These are phyloP conservation scores for Capsaspora owczarzaki DNA, from an alignment of 78 protist genomes.

Conservation along the genomic window DNA sequence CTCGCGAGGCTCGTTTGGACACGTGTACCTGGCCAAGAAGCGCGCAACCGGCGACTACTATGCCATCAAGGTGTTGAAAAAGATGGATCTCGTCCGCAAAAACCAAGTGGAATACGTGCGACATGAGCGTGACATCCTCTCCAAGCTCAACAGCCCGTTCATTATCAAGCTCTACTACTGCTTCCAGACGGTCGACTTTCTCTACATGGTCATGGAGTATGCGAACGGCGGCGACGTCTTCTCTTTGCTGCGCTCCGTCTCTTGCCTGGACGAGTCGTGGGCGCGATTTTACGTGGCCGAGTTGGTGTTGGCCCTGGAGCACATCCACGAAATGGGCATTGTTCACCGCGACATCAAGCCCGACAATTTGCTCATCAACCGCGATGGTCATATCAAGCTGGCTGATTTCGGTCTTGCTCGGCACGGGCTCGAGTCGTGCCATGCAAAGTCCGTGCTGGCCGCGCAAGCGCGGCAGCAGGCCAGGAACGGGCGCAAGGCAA, in stretches of 20 bases:
- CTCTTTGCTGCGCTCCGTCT: background rate
- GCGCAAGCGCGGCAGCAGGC: background rate
- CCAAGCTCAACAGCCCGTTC: slow-evolving; percentile 21
- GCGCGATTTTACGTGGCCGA: slow-evolving; percentile 50
- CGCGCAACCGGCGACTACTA: slow-evolving; percentile 64
- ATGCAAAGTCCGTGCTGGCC: background rate
- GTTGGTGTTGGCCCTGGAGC: slow-evolving; percentile 48
- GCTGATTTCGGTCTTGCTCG: slow-evolving; percentile 55
- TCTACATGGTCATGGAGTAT: slow-evolving; percentile 41
- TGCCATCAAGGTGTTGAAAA: slow-evolving; percentile 80
- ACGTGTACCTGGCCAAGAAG: slow-evolving; percentile 68
- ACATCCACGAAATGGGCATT: slow-evolving; percentile 41
- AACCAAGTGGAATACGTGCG: slow-evolving; percentile 33
- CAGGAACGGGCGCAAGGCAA: background rate
- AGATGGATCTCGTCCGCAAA: slow-evolving; percentile 54
- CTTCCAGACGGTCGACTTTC: slow-evolving; percentile 32
- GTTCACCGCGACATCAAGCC: slow-evolving; percentile 68
- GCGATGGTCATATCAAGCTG: slow-evolving; percentile 51
- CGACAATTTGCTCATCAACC: slow-evolving; percentile 46
- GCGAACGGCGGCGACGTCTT: slow-evolving; percentile 18
- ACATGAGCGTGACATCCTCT: slow-evolving; percentile 43
- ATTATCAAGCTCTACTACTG: slow-evolving; percentile 40
- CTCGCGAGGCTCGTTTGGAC: slow-evolving; percentile 62
- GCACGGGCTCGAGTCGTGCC: background rate
- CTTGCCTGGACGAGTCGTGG: background rate